Conservation (phyloP, 2,329 filamentous ascomycete species). For the Chaetomiaceae sp. region DNA sequence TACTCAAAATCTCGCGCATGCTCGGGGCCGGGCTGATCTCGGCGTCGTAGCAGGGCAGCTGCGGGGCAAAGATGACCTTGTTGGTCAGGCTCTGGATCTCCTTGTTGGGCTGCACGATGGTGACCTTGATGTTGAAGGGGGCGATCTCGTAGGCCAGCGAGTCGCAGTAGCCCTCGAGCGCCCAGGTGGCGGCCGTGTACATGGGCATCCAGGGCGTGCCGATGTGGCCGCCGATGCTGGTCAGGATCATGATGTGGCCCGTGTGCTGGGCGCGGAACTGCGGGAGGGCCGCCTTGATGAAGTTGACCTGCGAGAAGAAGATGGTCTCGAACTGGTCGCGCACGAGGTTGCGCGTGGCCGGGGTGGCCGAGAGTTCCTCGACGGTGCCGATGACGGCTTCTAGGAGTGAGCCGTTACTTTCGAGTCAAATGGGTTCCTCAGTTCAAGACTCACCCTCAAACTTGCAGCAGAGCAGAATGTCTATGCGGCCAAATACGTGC, state of each 20-base stretch:
- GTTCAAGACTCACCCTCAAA: slow-evolving; percentile 66
- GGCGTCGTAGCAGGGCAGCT: slow-evolving; percentile 61
- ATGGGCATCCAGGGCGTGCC: slow-evolving; percentile 87
- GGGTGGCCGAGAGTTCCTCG: slow-evolving; percentile 76
- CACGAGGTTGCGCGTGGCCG: slow-evolving; percentile 70
- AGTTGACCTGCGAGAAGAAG: slow-evolving; percentile 94
- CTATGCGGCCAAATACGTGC: slow-evolving; percentile 76
- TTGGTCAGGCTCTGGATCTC: slow-evolving; percentile 87
- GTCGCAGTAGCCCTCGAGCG: slow-evolving; percentile 92
- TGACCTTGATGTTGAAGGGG: slow-evolving; percentile 94
- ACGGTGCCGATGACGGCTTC: slow-evolving; percentile 82
- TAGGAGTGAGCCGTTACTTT: background rate
- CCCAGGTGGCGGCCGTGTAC: slow-evolving; percentile 91
- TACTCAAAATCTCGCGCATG: slow-evolving; percentile 76
- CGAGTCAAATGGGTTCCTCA: no score
- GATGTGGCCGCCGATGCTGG: slow-evolving; percentile 86
- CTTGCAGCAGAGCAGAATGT: slow-evolving; percentile 85
- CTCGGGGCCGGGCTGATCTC: slow-evolving; percentile 71
- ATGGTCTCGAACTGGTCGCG: slow-evolving; percentile 91
- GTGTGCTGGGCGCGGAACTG: slow-evolving; percentile 73
- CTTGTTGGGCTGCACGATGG: slow-evolving; percentile 91
- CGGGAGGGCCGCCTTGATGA: slow-evolving; percentile 84
- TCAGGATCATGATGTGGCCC: slow-evolving; percentile 86
- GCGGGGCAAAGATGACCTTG: slow-evolving; percentile 77
- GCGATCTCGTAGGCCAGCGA: slow-evolving; percentile 93